Evolutionary conservation across 176 grass and related monocot species (phyloP), one percentile per base, ranked within the genome.

Genomic region (Rhynchospora tenuis): DNA sequence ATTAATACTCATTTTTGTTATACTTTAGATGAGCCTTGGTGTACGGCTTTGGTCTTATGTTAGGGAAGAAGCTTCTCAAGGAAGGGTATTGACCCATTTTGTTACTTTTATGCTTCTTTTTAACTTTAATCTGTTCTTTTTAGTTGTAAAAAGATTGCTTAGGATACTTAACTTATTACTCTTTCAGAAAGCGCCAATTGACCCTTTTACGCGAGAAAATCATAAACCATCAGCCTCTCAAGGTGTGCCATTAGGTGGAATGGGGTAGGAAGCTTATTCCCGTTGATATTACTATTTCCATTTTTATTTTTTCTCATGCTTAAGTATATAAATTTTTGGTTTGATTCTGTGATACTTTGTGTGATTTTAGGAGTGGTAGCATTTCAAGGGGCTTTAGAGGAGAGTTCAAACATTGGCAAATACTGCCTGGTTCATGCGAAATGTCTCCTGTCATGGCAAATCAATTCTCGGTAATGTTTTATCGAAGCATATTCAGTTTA

Each of bases 301-400:
- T 71, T 20, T 56, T 71, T 1, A 60, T 48, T 63, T 58, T 64
- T 48, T 61, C 64, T 73, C 0, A 5, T 68, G 78, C 15, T 58
- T 76, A 29, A 83, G n/a, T 86, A 79, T 7, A 31, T 22, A 68
- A 20, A 11, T 57, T 82, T 16, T 44, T 57, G 81, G 67, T 79
- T 83, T 50, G 73, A 81, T 59, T 86, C n/a, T 23, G 55, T 82
- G 62, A 58, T 78, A 33, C 42, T 63, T 88, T 86, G 92, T 81
- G 44, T 81, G 58, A 76, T 76, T 82, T 46, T 83, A 98, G 95
- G 83, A 91, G 87, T 44, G 95, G 95, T 67, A 94, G 92, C 79
- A 94, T 98, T 85, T 98, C 95, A 81, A 94, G 95, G 89, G 95
- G 95, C 50, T 98, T 98, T 88, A 98, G 95, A 81, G 95, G 95